Evolutionary conservation across 768 basidiomycete species (phyloP).

Genomic region (Piloderma croceum): DNA sequence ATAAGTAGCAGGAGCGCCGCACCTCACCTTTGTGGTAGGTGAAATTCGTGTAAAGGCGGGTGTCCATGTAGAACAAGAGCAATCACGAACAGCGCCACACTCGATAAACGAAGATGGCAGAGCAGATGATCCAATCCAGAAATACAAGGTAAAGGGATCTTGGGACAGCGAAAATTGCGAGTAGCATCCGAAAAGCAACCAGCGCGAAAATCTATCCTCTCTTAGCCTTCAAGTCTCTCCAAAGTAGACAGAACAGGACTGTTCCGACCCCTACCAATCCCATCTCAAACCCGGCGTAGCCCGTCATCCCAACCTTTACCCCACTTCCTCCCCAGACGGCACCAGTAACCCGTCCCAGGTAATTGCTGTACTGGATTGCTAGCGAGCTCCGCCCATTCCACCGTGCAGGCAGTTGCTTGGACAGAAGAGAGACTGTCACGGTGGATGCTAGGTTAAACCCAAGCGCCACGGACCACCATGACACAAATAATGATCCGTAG

Average conservation of each 20-base stretch:
- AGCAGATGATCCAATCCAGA: no score
- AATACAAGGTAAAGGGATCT: no score
- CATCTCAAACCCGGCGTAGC: conserved; percentile 55
- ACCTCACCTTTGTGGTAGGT: no score
- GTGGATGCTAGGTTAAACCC: conserved; percentile 74
- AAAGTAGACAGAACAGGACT: conserved; percentile 47
- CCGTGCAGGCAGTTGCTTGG: conserved; percentile 59
- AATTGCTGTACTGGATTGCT: conserved; percentile 66
- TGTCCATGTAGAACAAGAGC: no score
- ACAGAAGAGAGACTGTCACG: conserved; percentile 58
- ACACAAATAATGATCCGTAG: conserved; percentile 42
- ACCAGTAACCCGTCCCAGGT: conserved; percentile 56
- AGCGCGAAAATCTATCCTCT: no score
- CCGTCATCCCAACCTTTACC: conserved; percentile 46
- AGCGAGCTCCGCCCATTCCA: conserved; percentile 57
- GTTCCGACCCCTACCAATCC: conserved; percentile 54
- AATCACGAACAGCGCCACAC: no score
- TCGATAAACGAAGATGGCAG: no score
- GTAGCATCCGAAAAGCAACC: no score
- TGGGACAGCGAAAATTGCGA: no score
- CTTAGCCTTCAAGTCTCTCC: conserved; percentile 63
- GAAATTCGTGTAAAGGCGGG: no score
- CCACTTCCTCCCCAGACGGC: conserved; percentile 68
- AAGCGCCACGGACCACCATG: conserved; percentile 46
- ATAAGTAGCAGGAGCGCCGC: no score